These are phyloP conservation scores for Volvox africanus DNA, from an alignment of 139 green algal species.

Conservation along the genomic window DNA sequence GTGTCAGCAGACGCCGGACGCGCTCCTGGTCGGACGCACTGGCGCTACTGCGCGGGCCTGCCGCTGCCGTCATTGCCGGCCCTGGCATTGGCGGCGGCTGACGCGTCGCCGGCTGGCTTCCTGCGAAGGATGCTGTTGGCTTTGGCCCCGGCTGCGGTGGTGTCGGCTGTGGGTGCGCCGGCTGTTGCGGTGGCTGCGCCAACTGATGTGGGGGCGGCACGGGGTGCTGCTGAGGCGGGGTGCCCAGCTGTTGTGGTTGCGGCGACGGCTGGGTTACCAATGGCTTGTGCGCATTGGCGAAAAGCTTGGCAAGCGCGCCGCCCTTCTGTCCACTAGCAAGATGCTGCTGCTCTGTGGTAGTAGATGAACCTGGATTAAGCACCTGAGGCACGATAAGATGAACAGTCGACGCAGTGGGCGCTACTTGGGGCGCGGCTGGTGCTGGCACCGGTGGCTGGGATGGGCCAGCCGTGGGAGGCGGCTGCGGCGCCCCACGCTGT, in stretches of 20 bases:
- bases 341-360: not conserved
- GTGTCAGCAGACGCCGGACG: constrained; percentile 32
- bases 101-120: not conserved
- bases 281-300: constrained; percentile 34
- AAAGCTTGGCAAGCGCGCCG: constrained; percentile 29
- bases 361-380: not conserved
- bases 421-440: not conserved
- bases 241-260: not conserved
- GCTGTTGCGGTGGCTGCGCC: not conserved
- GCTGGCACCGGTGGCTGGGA: not conserved
- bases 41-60: not conserved
- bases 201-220: not conserved
- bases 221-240: not conserved
- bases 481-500: not conserved
- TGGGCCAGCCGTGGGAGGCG: not conserved
- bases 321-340: not conserved
- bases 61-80: not conserved
- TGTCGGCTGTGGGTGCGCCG: not conserved
- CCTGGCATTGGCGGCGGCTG: not conserved
- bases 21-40: constrained; percentile 15
- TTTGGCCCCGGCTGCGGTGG: not conserved
- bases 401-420: not conserved
- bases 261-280: not conserved
- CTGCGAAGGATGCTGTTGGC: not conserved
- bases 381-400: not conserved